Evolutionary conservation across 2,329 filamentous ascomycete genomes (phyloP), one percentile per base, ranked within the genome.

Genomic region (Sporothrix curviconia): DNA sequence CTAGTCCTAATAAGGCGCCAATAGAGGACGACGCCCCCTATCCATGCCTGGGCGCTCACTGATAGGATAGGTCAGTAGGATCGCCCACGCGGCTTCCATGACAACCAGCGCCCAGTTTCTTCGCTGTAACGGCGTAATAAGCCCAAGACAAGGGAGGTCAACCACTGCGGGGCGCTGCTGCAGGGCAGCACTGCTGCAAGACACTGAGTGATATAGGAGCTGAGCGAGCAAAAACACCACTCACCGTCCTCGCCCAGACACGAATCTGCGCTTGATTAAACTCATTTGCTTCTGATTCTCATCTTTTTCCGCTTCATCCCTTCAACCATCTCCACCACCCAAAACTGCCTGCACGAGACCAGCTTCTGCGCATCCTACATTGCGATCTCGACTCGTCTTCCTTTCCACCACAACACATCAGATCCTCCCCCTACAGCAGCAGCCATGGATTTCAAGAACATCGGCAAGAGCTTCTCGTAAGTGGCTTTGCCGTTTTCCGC

Each of bases 401-500:
- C 30, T 17, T 42, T 9, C 17, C 25, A 28, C 11, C 19, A 12
- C 22, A 34, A 19, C 39, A 14, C 28, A 25, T 15, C 22, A 22
- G 15, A 8, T 8, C 8, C 28, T 17, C 19, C 28, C 2, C 51
- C 24, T 36, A 51, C 22, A 58, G 59, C 51, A n/a, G 62, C 61
- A 57, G 70, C 62, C 58, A 83, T 82, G 80, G 80, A 83, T 66
- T 83, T 83, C 74, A 81, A 80, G 69, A 80, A 74, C 64, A 72
- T 83, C 58, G 76, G 79, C 67, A 82, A 79, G 68, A 78, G 74
- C 68, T 68, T 83, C 67, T 78, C 74, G 80, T 83, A 73, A 58
- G 75, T 72, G 57, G 55, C 60, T 6, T 49, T 12, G 7, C 15
- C 32, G 24, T 15, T 24, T 43, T 17, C 15, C 17, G 6, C 60